Base-by-base conservation (phyloP, 2,329 filamentous ascomycete genomes). In the Orbilia quercus region DNA sequence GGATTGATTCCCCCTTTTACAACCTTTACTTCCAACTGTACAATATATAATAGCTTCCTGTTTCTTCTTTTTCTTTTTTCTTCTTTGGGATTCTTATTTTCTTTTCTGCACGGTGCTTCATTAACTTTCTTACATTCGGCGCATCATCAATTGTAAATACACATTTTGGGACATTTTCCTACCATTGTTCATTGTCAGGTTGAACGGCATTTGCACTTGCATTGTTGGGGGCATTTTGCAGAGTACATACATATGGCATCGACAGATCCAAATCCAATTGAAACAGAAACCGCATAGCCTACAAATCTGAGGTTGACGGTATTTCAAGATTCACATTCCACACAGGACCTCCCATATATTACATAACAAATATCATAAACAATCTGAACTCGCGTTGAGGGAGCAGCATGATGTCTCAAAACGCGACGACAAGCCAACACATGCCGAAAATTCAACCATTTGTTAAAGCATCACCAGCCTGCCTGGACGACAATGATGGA, bases 221-320 rank as follows among this genome's bases (percentile, higher is more conserved):
- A 62, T 60, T n/a, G 51, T 67, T 47, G 54, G 60, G 45, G 57
- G 60, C 69, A 66, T 62, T 66, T 42, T 57, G 51, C 44, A 62
- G 44, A 53, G 47, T 31, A 62, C 25, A 60, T 36, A 38, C 16
- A 34, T 44, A 59, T 58, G 50, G 47, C 38, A 73, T 66, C 69
- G 69, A 66, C 69, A 66, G 60, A 55, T 55, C 50, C 48, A 60
- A 60, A 62, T 55, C 57, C 9, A 73, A 66, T 66, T 51, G 59
- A 73, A 66, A 55, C 25, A 69, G 38, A 66, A 57, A 73, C 69
- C 69, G 69, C 60, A 73, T 60, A 47, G 69, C 69, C 69, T 73
- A 73, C 69, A 73, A 72, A 55, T 73, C 57, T 66, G 69, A 73
- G 69, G 69, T 73, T 66, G 69, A 40, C 69, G 69, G 69, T 73